phyloP scores from a whole-genome alignment of 345 rosid genomes.

The Viola odorata region DNA sequence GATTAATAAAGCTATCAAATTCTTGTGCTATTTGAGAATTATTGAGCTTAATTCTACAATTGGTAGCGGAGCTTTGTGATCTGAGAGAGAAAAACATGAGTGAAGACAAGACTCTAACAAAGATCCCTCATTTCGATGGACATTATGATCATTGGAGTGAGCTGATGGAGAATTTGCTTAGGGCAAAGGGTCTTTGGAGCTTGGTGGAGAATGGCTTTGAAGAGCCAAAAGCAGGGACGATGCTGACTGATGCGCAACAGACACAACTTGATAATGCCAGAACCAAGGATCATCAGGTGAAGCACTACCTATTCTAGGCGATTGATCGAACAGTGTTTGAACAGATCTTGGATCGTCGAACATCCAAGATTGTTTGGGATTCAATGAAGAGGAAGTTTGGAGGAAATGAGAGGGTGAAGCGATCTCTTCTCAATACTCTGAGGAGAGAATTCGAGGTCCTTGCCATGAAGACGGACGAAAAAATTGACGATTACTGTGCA shows the following conservation, averaged over 20 bases:
- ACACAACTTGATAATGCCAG: background rate
- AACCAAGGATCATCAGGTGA: background rate
- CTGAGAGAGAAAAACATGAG: background rate
- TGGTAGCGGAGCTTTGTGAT: background rate
- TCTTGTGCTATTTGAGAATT: too few relatives aligned
- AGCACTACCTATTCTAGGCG: slow-evolving; percentile 12
- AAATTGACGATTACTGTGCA: background rate
- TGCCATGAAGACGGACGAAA: background rate
- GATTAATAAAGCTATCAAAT: too few relatives aligned
- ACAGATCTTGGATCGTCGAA: background rate
- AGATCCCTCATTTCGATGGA: background rate
- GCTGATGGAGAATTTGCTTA: slow-evolving; percentile 11
- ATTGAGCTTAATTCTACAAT: too few relatives aligned
- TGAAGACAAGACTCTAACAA: background rate
- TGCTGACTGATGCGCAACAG: background rate
- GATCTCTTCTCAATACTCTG: background rate
- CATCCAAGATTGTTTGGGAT: slow-evolving; percentile 1
- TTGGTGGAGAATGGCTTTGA: background rate
- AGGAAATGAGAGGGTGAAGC: slow-evolving; percentile 7
- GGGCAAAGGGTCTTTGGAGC: background rate
- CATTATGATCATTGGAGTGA: slow-evolving; percentile 10
- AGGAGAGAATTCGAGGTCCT: slow-evolving; percentile 4
- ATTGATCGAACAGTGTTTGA: slow-evolving; percentile 3
- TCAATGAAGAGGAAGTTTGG: slow-evolving; percentile 3
- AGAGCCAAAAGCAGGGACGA: background rate